Conservation (phyloP, 495 filamentous ascomycete species). For the Tuber brumale region DNA sequence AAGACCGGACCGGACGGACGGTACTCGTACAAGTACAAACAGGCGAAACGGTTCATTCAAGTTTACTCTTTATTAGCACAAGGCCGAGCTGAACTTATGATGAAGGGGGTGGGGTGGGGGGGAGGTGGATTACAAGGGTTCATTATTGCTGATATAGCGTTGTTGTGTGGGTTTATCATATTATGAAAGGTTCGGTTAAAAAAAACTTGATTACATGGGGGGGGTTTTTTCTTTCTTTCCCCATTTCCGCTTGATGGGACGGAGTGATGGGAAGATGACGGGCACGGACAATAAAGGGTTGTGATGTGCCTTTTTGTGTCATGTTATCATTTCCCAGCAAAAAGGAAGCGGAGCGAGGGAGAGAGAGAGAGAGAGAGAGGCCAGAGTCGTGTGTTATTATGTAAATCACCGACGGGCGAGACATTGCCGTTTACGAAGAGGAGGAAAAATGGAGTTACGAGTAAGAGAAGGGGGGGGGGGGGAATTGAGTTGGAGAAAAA, state of each 20-base stretch:
- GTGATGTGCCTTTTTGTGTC: background rate
- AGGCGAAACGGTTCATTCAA: constrained; percentile 1
- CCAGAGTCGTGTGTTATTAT: background rate
- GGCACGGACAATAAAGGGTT: background rate
- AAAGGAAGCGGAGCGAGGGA: background rate
- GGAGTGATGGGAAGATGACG: background rate
- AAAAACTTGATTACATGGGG: background rate
- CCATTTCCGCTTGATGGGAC: background rate
- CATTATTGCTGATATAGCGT: background rate
- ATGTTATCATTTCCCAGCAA: constrained; percentile 1
- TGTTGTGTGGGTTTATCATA: background rate
- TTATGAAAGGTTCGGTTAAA: background rate
- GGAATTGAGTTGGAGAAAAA: too few species aligned
- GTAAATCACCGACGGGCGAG: background rate
- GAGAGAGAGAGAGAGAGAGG: too few species aligned
- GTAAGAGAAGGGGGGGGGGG: too few species aligned
- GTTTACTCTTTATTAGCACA: background rate
- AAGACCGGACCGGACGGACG: too few species aligned
- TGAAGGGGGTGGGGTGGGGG: background rate
- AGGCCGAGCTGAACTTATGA: background rate
- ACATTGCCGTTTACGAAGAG: background rate
- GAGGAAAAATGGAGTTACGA: background rate
- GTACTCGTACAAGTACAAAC: background rate
- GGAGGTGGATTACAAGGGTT: background rate
- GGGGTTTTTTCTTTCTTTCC: background rate